Evolutionary conservation across 2,329 filamentous ascomycete species (phyloP), one percentile per base, ranked within the genome.

Genomic region (Aspergillus ruber): DNA sequence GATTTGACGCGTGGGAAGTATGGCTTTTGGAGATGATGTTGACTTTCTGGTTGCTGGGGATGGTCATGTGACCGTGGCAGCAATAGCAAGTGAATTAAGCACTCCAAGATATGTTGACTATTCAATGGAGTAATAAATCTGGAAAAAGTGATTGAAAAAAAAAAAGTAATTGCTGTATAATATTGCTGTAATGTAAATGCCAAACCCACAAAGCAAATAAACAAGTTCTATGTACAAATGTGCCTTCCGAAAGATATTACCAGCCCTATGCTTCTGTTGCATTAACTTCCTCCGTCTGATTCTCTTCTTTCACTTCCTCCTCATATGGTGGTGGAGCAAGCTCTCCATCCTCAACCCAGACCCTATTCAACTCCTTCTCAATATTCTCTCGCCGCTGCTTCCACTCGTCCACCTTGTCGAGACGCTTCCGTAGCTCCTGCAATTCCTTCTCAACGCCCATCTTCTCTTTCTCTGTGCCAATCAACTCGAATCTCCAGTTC

Each of bases 381-480:
- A 98, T 94, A 66, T 90, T 86, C 44, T 82, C 78, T 32, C 83
- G 81, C 44, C 93, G 79, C 55, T 73, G 71, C 74, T 91, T 89
- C 89, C 89, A 94, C 58, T 83, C 79, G 46, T 91, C 86, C 0
- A 97, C 91, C 68, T 88, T 84, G 9, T 82, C 78, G 6, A 98
- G 73, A 20, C 86, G 79, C 65, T 91, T 88, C 25, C 85, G 82
- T 39, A 98, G 76, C 56, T 96, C 89, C 43, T 86, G 80, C 13
- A 97, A 74, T 67, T 98, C 93, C 65, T 88, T 88, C 72, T 96
- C 90, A 6, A 96, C 90, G 18, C 88, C 86, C 66, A 90, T 83
- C 73, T 96, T 95, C 74, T 98, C 93, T 50, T 86, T 82, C 63
- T 90, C 88, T 0, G 90, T 96, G 49, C 93, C 93, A 56, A 98